Conservation (phyloP, 805 yeast species). For the Kodamaea leandrae region DNA sequence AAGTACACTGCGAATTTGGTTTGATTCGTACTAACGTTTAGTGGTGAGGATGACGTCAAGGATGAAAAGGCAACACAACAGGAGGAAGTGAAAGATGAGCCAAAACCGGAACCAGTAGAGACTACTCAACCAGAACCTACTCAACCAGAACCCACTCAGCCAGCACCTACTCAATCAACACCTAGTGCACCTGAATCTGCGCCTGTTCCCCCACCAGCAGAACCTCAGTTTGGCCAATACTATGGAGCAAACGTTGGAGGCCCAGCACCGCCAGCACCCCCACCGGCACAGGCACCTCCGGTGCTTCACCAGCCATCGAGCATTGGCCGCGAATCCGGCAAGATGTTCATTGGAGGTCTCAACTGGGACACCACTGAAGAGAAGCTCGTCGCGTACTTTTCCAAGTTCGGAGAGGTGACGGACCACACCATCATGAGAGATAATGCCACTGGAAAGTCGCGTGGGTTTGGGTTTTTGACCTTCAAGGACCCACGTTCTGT, state of each 20-base stretch:
- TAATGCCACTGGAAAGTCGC: conserved; percentile 75
- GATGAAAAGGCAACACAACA: conserved; percentile 3
- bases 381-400: conserved; percentile 73
- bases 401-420: conserved; percentile 82
- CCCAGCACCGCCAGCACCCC: conserved; percentile 15
- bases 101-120: too few species aligned
- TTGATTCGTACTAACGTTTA: background rate
- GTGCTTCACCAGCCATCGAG: conserved; percentile 24
- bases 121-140: too few species aligned
- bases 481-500: conserved; percentile 81
- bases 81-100: too few species aligned
- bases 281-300: conserved; percentile 16
- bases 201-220: background rate
- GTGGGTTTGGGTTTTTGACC: conserved; percentile 94
- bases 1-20: conserved; percentile 15
- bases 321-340: conserved; percentile 64
- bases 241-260: conserved; percentile 3
- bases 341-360: conserved; percentile 94
- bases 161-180: too few species aligned
- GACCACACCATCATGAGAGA: conserved; percentile 95
- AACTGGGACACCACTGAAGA: conserved; percentile 98
- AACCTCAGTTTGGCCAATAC: conserved; percentile 8
- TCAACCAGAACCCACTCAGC: too few species aligned
- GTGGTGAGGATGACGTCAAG: conserved; percentile 9
- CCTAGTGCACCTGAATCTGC: too few species aligned